Conservation (phyloP, 2,329 filamentous ascomycete genomes). For the Neobulgaria alba region DNA sequence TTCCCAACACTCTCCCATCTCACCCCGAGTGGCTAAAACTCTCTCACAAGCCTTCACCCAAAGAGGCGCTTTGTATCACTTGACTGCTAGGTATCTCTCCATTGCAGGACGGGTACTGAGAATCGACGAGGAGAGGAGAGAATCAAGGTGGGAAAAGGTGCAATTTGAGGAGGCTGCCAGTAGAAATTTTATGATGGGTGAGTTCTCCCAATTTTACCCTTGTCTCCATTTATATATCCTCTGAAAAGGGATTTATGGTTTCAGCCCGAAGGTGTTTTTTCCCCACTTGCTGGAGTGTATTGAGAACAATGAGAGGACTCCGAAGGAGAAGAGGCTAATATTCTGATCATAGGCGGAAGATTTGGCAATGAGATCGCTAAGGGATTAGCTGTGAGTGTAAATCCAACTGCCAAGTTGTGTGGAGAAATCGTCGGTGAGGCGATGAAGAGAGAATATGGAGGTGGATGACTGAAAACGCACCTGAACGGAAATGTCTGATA, state of each 20-base stretch:
- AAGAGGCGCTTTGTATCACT: slow-evolving; percentile 55
- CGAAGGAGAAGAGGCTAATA: slow-evolving; percentile 46
- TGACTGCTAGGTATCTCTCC: slow-evolving; percentile 38
- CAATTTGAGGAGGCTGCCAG: no score
- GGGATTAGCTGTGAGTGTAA: slow-evolving; percentile 53
- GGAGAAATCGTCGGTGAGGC: slow-evolving; percentile 57
- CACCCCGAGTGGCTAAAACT: slow-evolving; percentile 54
- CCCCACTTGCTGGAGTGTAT: no score
- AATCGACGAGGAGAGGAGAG: slow-evolving; percentile 33
- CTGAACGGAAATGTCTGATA: no score
- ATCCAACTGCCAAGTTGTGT: slow-evolving; percentile 61
- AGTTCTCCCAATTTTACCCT: no score
- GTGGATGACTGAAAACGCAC: no score
- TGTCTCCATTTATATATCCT: no score
- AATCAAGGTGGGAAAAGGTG: slow-evolving; percentile 42
- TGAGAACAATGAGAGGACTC: background rate
- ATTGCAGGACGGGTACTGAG: slow-evolving; percentile 28
- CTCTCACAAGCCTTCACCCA: slow-evolving; percentile 66
- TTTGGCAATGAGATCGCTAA: slow-evolving; percentile 60
- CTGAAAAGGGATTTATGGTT: no score
- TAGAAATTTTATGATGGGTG: no score
- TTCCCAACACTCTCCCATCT: slow-evolving; percentile 44
- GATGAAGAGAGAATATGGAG: background rate
- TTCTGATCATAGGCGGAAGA: slow-evolving; percentile 55
- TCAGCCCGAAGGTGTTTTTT: no score